These are phyloP conservation scores for Geosmithia morbida DNA, from an alignment of 2,329 filamentous ascomycete species.

Conservation along the genomic window DNA sequence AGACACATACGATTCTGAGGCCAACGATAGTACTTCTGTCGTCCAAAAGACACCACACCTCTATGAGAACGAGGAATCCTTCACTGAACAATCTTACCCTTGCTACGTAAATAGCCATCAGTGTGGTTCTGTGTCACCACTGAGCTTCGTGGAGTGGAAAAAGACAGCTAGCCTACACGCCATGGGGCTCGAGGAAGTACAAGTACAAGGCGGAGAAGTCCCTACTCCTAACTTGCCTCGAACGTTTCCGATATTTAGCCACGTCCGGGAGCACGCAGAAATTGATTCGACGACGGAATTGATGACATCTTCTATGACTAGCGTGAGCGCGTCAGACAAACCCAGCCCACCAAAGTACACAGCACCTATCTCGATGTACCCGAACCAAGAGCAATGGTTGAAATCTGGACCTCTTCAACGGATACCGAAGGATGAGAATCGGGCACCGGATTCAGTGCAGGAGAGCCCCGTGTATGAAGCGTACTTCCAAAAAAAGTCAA, in stretches of 20 bases:
- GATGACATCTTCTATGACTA: neutral
- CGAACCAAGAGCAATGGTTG: neutral
- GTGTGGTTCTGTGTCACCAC: conserved; percentile 20
- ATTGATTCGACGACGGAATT: conserved; percentile 20
- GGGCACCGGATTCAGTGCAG: neutral
- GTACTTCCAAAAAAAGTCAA: neutral
- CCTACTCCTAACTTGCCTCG: conserved; percentile 3
- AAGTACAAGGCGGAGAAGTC: neutral
- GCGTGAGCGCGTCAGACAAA: neutral
- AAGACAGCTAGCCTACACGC: conserved; percentile 37
- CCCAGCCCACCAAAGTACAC: neutral
- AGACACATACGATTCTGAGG: neutral
- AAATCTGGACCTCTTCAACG: neutral
- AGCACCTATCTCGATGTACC: neutral
- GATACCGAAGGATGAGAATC: neutral
- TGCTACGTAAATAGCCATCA: neutral
- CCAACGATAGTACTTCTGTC: neutral
- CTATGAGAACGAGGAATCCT: neutral
- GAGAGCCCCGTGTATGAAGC: neutral
- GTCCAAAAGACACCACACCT: neutral
- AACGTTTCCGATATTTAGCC: conserved; percentile 13
- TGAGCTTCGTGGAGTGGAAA: conserved; percentile 40
- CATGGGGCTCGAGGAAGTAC: conserved; percentile 25
- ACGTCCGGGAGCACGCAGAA: conserved; percentile 34
- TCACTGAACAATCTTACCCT: neutral